These are phyloP conservation scores for Glarea lozoyensis DNA, from an alignment of 495 filamentous ascomycete species.

Conservation along the genomic window DNA sequence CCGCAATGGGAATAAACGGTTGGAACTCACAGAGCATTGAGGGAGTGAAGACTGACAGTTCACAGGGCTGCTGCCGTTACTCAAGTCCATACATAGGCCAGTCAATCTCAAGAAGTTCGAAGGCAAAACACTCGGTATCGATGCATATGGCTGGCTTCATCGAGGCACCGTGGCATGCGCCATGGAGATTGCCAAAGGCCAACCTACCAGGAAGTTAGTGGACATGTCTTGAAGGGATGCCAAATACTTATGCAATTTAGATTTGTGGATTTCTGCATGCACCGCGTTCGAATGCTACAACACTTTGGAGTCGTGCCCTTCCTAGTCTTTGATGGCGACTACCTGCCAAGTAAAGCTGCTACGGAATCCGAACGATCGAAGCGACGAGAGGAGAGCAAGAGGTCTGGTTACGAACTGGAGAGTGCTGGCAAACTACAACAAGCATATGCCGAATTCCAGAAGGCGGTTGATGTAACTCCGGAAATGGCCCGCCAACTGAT, in stretches of 20 bases:
- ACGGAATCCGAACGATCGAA: conserved; percentile 68
- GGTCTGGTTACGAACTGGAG: conserved; percentile 67
- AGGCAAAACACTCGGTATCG: conserved; percentile 83
- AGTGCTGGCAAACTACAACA: conserved; percentile 69
- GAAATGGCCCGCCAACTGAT: conserved; percentile 91
- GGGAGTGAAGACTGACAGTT: conserved; percentile 14
- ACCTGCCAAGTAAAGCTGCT: conserved; percentile 88
- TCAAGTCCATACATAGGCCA: conserved; percentile 92
- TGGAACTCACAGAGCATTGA: neutral
- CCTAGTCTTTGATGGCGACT: conserved; percentile 92
- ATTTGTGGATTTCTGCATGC: conserved; percentile 87
- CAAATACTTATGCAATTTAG: conserved; percentile 31
- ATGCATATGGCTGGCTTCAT: conserved; percentile 98
- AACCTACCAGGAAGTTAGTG: conserved; percentile 75
- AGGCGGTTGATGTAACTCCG: conserved; percentile 92
- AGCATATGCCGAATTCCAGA: conserved; percentile 83
- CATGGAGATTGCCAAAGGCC: conserved; percentile 80
- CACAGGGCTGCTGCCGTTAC: conserved; percentile 75
- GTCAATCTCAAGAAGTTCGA: conserved; percentile 78
- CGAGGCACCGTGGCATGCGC: conserved; percentile 86
- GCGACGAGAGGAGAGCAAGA: conserved; percentile 64
- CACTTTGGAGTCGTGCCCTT: conserved; percentile 90
- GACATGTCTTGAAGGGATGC: neutral
- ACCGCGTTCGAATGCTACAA: conserved; percentile 83
- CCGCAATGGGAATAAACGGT: conserved; percentile 24